Evolutionary conservation across 2,329 filamentous ascomycete genomes (phyloP).

Genomic region (Ophiostoma sp.): DNA sequence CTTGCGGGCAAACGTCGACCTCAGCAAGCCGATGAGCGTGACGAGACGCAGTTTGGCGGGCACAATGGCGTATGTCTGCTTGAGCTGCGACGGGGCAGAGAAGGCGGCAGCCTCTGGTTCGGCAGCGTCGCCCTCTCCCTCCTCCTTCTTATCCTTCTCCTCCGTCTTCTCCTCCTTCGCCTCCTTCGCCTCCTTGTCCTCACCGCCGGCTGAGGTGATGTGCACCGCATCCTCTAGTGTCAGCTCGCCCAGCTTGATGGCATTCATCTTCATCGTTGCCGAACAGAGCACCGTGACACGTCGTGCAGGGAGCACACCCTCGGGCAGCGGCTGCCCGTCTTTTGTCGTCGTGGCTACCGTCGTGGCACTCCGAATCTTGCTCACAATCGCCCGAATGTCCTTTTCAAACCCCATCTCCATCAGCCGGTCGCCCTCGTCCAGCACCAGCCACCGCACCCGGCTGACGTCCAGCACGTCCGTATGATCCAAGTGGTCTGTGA

Average conservation of each 20-base stretch:
- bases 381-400: constrained; percentile 84
- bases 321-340: constrained; percentile 55
- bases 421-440: constrained; percentile 95
- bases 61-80: constrained; percentile 85
- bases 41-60: constrained; percentile 90
- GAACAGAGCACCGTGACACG: constrained; percentile 90
- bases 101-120: constrained; percentile 50
- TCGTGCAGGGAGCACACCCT: constrained; percentile 68
- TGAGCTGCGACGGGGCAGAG: constrained; percentile 85
- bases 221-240: constrained; percentile 91
- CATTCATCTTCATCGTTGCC: constrained; percentile 96
- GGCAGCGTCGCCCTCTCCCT: constrained; percentile 40
- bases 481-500: constrained; percentile 89
- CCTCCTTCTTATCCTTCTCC: constrained; percentile 37
- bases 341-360: constrained; percentile 58
- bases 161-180: not conserved
- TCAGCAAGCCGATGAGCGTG: constrained; percentile 79
- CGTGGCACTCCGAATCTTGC: constrained; percentile 61
- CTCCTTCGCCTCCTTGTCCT: constrained; percentile 36
- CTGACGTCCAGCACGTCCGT: constrained; percentile 86
- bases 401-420: constrained; percentile 98
- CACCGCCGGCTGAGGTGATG: constrained; percentile 53
- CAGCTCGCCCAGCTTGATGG: constrained; percentile 90
- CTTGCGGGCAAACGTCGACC: constrained; percentile 81
- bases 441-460: constrained; percentile 86